Evolutionary conservation across 1,284 basidiomycete species (phyloP), one percentile per base, ranked within the genome.

Genomic region (Gomphus bonarii): DNA sequence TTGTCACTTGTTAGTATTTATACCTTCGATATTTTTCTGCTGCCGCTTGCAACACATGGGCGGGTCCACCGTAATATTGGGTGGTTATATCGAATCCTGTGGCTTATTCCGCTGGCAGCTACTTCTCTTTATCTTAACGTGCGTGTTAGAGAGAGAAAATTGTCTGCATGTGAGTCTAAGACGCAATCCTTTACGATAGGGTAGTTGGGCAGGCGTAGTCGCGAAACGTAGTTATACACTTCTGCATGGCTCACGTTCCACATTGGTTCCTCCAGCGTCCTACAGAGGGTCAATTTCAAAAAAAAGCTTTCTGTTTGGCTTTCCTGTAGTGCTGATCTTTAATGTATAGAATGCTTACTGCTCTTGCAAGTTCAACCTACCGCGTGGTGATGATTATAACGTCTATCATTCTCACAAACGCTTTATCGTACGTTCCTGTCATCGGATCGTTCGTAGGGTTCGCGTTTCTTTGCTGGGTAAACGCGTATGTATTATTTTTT

Each of bases 381-480:
- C 79, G 88, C 16, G 76, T 76, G 1, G 80, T 91, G 60, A 89
- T 92, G 84, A 79, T 90, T 14, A 71, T 80, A 65, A 90, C 87
- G 4, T 88, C 85, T 10, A 72, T 89, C n/a, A 66, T 79, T 9
- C 72, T 90, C 28, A 84, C 85, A 0, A 81, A 86, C 60, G 75
- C 75, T 7, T 70, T 92, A 44, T 71, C 75, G 4, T 75, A 76
- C 58, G 72, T 89, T 16, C 89, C 90, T 2, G 72, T 78, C 53
- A 68, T 84, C 9, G 90, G 89, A 4, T 72, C 78, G 0, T 60
- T 73, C 2, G 67, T 76, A 3, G 80, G 81, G 22, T 87, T 90
- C 64, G 67, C 79, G 10, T 91, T 90, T 65, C 71, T 90, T 54
- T 91, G 87, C 64, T 89, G 89, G 84, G 77, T 91, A 48, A 84